A percentile compares a stretch with the other conserved stretches of the same genome.
These are phyloP conservation scores for Lepiota brunneoincarnata DNA, from an alignment of 768 basidiomycete genomes.

Conservation along the genomic window DNA sequence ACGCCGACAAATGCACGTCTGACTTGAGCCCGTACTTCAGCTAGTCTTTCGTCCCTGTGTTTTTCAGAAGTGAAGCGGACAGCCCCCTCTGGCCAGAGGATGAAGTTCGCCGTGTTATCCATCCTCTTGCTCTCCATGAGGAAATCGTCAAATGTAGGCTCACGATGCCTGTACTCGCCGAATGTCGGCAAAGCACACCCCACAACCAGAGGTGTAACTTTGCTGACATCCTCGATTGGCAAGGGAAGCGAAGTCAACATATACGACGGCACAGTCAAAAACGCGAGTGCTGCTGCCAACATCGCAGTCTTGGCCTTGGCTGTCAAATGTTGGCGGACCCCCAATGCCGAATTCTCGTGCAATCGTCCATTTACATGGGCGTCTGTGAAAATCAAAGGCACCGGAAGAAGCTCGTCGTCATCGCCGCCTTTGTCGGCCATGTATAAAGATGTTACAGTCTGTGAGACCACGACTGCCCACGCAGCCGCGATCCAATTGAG, in stretches of 20 bases:
- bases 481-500: conserved; percentile 76
- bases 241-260: conserved; percentile 37
- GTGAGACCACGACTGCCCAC: conserved; percentile 68
- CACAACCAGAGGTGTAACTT: conserved; percentile 56
- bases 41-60: conserved; percentile 51
- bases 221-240: conserved; percentile 28
- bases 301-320: conserved; percentile 22
- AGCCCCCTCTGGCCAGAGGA: conserved; percentile 84
- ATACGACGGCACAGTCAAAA: conserved; percentile 58
- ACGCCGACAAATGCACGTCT: conserved; percentile 57
- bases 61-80: conserved; percentile 54
- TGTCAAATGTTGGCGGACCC: conserved; percentile 3
- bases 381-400: not conserved
- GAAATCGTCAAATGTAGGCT: conserved; percentile 54
- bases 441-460: conserved; percentile 52
- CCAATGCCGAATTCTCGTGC: conserved; percentile 2
- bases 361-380: not conserved
- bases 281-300: conserved; percentile 38
- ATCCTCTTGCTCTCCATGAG: conserved; percentile 54
- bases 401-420: conserved; percentile 11
- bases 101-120: conserved; percentile 43
- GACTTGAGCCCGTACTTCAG: conserved; percentile 32
- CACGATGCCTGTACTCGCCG: conserved; percentile 34
- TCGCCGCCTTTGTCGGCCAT: conserved; percentile 39
- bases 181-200: conserved; percentile 66